These are phyloP conservation scores for Hypoxylon rubiginosum DNA, from an alignment of 2,329 filamentous ascomycete species.

Conservation along the genomic window DNA sequence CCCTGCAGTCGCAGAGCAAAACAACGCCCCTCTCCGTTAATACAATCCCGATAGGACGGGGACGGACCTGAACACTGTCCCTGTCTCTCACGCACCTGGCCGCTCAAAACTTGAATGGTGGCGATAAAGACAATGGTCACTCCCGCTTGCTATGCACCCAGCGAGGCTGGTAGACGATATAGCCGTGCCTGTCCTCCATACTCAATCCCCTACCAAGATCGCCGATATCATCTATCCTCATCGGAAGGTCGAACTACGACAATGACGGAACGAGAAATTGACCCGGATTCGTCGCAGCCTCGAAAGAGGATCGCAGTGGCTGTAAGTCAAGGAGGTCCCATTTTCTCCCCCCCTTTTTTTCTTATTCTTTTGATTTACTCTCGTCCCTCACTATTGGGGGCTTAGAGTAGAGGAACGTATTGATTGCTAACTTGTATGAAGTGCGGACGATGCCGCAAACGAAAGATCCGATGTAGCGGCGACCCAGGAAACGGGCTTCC, in stretches of 20 bases:
- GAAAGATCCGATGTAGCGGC: conserved; percentile 95
- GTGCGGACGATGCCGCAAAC: conserved; percentile 90
- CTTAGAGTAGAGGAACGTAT: background rate
- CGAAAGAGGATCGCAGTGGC: conserved; percentile 72
- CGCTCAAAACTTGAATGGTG: conserved; percentile 39
- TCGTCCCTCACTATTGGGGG: background rate
- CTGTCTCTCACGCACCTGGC: conserved; percentile 44
- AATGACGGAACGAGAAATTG: conserved; percentile 58
- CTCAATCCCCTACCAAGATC: conserved; percentile 53
- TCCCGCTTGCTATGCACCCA: conserved; percentile 56
- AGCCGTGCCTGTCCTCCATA: conserved; percentile 57
- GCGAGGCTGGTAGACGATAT: conserved; percentile 57
- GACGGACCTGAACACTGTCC: conserved; percentile 40
- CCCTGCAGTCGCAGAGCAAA: conserved; percentile 46
- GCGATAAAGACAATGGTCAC: conserved; percentile 58
- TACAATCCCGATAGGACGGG: conserved; percentile 44
- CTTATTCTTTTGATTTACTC: conserved; percentile 5
- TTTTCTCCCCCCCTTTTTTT: conserved; percentile 5
- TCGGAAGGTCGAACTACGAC: conserved; percentile 55
- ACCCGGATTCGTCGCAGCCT: conserved; percentile 60
- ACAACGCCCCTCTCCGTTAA: conserved; percentile 43
- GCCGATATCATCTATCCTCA: conserved; percentile 55
- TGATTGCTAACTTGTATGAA: conserved; percentile 55
- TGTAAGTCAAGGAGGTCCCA: conserved; percentile 57
- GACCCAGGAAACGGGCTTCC: conserved; percentile 80